A percentile compares a stretch with the other conserved stretches of the same genome.
Conservation (phyloP, 345 rosid genomes). For the Hirschfeldia incana region DNA sequence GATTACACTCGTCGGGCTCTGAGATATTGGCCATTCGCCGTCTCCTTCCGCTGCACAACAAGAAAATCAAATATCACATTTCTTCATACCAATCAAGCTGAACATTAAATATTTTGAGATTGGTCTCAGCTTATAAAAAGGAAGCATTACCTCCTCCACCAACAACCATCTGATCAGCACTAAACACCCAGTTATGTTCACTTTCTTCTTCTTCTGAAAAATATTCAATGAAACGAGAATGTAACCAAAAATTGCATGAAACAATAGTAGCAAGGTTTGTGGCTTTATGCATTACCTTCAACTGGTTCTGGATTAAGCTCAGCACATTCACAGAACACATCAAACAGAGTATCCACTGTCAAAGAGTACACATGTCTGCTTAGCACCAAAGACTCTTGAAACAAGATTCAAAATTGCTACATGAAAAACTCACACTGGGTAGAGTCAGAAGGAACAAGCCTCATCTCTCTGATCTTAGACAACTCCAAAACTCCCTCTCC, state of each 20-base stretch:
- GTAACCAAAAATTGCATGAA: background rate
- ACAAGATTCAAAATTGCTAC: background rate
- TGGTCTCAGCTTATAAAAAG: background rate
- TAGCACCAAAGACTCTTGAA: background rate
- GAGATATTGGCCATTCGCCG: constrained; percentile 51
- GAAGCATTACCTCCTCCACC: constrained; percentile 48
- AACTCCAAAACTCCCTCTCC: constrained; percentile 61
- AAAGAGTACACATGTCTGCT: no score
- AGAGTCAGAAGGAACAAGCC: constrained; percentile 90
- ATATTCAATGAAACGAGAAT: background rate
- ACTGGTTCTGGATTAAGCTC: constrained; percentile 91
- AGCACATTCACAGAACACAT: constrained; percentile 84
- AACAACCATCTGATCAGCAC: constrained; percentile 71
- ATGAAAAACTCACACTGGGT: constrained; percentile 54
- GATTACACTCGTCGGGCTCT: constrained; percentile 57
- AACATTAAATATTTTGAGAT: background rate
- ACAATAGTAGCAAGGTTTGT: background rate
- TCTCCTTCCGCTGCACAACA: constrained; percentile 50
- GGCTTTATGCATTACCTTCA: constrained; percentile 52
- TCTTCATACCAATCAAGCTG: background rate
- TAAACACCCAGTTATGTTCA: constrained; percentile 71
- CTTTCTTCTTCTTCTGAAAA: constrained; percentile 42
- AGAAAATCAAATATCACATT: background rate
- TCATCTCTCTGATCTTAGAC: constrained; percentile 78
- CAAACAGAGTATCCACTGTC: constrained; percentile 83